Base-by-base conservation (phyloP, 208 protist species). In the Wallacemonas collosoma region DNA sequence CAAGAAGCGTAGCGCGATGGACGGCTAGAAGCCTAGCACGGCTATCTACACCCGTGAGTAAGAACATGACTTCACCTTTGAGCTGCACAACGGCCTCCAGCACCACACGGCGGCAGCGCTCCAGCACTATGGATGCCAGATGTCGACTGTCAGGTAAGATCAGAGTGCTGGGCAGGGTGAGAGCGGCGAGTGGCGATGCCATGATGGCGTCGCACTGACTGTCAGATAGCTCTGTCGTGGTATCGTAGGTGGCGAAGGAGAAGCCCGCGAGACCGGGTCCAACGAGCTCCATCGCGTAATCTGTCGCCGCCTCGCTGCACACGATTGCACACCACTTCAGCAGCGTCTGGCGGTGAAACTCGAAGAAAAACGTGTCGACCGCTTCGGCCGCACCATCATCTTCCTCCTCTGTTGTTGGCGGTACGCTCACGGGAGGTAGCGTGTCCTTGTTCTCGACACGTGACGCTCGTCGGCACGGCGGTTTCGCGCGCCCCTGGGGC, bases 61-160 rank as follows among this genome's bases (percentile, higher is more conserved):
- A 65, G 72, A 76, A 88, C 50, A 83, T 80, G 45, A 85, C 40
- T 77, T 88, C 83, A 2, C 83, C 83, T 41, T 85, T 88, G 26
- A 88, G 69, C 43, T 75, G 73, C 40, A 71, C 76, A 38, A 88
- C 53, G 9, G 77, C 73, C 68, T 85, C 77, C 53, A 83, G 48
- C 63, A 88, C 74, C 2, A 84, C 69, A 44, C 71, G 69, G 1
- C 83, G 72, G 38, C 79, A 58, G 17, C 55, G 70, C n/a, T 82
- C 77, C 11, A 88, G 47, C 9, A 80, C 80, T 38, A 65, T 70
- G 26, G 74, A 77, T 2, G 65, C 69, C 68, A 76, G 67, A 14
- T 83, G 76, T 43, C 66, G 75, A 40, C 73, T 72, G 51, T 74
- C 43, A 5, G 38, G 40, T 8, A 61, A 55, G 68, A 71, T 57